Evolutionary conservation across 495 filamentous ascomycete species (phyloP).

Genomic region (Choiromyces venosus): DNA sequence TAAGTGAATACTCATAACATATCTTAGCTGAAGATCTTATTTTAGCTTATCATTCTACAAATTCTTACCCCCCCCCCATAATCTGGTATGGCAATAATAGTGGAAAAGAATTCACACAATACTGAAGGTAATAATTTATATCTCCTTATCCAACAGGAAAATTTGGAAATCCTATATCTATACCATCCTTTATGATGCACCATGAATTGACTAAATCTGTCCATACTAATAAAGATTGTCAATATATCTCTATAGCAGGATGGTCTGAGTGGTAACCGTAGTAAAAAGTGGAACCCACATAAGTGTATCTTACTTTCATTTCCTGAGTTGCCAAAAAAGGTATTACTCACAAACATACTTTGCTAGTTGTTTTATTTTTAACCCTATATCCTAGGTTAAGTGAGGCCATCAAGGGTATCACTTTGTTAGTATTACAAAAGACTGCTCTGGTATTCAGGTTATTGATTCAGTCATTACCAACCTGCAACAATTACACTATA

Average conservation of each 20-base stretch:
- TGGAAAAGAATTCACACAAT: too few relatives aligned
- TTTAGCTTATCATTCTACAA: too few relatives aligned
- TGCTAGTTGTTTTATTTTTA: not conserved
- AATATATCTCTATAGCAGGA: not conserved
- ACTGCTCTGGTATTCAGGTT: not conserved
- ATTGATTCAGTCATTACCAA: not conserved
- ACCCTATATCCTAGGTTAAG: not conserved
- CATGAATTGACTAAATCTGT: not conserved
- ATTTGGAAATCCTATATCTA: not conserved
- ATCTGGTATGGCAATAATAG: too few relatives aligned
- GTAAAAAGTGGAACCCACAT: not conserved
- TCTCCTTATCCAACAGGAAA: too few relatives aligned
- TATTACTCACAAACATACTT: not conserved
- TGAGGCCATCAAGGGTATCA: not conserved
- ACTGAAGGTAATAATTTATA: too few relatives aligned
- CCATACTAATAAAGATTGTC: not conserved
- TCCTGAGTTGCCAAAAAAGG: not conserved
- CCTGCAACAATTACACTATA: not conserved
- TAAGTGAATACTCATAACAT: too few relatives aligned
- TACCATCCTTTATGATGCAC: too few relatives aligned
- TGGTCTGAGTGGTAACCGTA: not conserved
- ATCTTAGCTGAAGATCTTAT: too few relatives aligned
- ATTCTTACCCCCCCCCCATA: too few relatives aligned
- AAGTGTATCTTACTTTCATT: not conserved
- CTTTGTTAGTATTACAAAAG: not conserved